These are phyloP conservation scores for Mesotaenium endlicherianum DNA, from an alignment of 139 green algal genomes.

Conservation along the genomic window DNA sequence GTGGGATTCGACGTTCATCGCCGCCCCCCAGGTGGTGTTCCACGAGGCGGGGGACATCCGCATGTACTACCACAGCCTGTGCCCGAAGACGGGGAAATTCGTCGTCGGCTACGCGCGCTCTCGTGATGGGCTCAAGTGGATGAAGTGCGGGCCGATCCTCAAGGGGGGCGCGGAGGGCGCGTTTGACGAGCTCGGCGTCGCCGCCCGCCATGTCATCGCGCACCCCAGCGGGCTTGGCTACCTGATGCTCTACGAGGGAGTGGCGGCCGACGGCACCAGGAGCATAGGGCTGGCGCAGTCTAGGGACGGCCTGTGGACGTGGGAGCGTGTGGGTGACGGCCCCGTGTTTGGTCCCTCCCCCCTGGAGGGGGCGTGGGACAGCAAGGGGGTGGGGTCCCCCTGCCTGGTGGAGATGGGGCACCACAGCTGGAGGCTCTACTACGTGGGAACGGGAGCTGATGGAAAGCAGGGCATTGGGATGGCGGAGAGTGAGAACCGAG, in stretches of 20 bases:
- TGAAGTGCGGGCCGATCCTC: constrained; percentile 36
- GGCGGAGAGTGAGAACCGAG: constrained; percentile 19
- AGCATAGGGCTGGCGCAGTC: constrained; percentile 33
- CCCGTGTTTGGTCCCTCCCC: constrained; percentile 17
- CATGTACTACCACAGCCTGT: constrained; percentile 51
- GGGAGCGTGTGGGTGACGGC: constrained; percentile 7
- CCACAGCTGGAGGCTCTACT: constrained; percentile 35
- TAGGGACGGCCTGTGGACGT: constrained; percentile 16
- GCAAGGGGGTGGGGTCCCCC: constrained; percentile 8
- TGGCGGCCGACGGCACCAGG: not conserved
- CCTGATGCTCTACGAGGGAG: constrained; percentile 38
- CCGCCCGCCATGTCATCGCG: constrained; percentile 8
- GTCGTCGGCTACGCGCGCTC: constrained; percentile 45
- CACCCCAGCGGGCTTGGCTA: constrained; percentile 1
- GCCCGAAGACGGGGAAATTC: constrained; percentile 23
- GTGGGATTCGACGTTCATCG: constrained; percentile 81
- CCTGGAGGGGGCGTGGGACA: constrained; percentile 29
- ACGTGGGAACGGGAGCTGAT: constrained; percentile 18
- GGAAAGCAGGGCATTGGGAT: constrained; percentile 7
- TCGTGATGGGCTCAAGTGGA: constrained; percentile 40
- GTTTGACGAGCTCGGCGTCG: constrained; percentile 32
- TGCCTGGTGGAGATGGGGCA: constrained; percentile 32
- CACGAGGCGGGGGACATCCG: constrained; percentile 34
- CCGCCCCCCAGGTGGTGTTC: constrained; percentile 59
- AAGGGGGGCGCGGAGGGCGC: not conserved